Evolutionary conservation across 768 basidiomycete genomes (phyloP).

Genomic region (Phlebiopsis flavidoalba): DNA sequence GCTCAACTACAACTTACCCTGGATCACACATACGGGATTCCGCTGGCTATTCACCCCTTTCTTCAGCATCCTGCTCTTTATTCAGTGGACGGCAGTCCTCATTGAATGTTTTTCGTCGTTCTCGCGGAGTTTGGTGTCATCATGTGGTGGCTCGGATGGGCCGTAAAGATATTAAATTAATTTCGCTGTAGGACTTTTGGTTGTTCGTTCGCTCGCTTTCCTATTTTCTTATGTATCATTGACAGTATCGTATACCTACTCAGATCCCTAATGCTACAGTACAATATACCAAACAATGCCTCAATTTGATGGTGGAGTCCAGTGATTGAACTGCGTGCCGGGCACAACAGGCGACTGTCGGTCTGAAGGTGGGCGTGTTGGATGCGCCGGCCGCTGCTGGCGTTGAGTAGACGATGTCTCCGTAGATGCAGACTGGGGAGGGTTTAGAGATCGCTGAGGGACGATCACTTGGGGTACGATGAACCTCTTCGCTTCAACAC

Average conservation of each 20-base stretch:
- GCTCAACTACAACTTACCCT: conserved; percentile 47
- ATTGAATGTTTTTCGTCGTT: conserved; percentile 52
- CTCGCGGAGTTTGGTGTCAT: conserved; percentile 53
- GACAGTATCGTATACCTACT: conserved; percentile 2
- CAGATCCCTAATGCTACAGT: neutral
- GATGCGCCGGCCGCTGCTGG: neutral
- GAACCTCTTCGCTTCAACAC: neutral
- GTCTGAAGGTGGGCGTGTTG: neutral
- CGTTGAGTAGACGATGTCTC: neutral
- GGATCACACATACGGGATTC: conserved; percentile 55
- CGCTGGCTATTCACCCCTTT: conserved; percentile 61
- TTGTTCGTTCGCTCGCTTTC: neutral
- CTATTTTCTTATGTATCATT: conserved; percentile 1
- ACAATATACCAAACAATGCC: neutral
- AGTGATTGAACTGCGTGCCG: neutral
- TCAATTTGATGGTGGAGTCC: neutral
- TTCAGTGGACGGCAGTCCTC: conserved; percentile 65
- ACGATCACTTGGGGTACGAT: neutral
- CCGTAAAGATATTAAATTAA: conserved; percentile 43
- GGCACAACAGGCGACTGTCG: neutral
- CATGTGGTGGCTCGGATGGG: conserved; percentile 77
- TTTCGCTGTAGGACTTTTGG: neutral
- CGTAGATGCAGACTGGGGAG: neutral
- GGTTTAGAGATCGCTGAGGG: neutral
- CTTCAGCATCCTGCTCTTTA: conserved; percentile 57